phyloP scores from a whole-genome alignment of 2,329 filamentous ascomycete genomes.

The Zymoseptoria crescenta region DNA sequence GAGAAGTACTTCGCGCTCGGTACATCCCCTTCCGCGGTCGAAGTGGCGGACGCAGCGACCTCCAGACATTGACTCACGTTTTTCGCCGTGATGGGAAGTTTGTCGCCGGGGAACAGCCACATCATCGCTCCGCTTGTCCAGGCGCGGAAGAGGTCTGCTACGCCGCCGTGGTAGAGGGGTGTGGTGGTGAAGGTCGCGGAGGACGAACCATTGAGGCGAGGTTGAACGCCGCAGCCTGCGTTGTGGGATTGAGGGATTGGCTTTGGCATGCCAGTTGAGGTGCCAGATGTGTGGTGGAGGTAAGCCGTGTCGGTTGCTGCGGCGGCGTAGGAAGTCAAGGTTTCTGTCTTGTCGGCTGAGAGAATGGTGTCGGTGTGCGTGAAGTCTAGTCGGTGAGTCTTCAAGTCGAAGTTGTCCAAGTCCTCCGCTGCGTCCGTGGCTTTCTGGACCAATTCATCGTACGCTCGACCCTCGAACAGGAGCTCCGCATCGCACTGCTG shows the following conservation, averaged over 20 bases:
- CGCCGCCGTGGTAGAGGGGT: conserved; percentile 57
- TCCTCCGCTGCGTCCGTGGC: conserved; percentile 11
- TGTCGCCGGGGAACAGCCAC: conserved; percentile 54
- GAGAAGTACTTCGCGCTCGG: conserved; percentile 51
- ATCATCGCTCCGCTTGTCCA: conserved; percentile 54
- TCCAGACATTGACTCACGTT: conserved; percentile 47
- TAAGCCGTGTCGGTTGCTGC: conserved; percentile 42
- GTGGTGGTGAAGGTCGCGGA: conserved; percentile 56
- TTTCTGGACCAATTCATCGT: conserved; percentile 28
- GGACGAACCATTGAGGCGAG: conserved; percentile 34
- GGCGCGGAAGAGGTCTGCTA: conserved; percentile 54
- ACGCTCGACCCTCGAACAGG: conserved; percentile 42
- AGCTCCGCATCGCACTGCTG: conserved; percentile 34
- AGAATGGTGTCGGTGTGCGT: not conserved
- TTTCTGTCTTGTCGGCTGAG: not conserved
- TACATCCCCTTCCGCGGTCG: conserved; percentile 3
- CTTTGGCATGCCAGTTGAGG: conserved; percentile 56
- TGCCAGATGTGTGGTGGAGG: conserved; percentile 57
- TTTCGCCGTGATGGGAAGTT: conserved; percentile 47
- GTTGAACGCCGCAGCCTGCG: conserved; percentile 49
- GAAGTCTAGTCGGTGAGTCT: not conserved
- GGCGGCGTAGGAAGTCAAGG: not conserved
- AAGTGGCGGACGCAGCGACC: conserved; percentile 24
- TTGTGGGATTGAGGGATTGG: conserved; percentile 53
- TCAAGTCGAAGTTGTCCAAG: not conserved